Conservation (phyloP, 345 rosid genomes). For the Bruguiera parviflora region DNA sequence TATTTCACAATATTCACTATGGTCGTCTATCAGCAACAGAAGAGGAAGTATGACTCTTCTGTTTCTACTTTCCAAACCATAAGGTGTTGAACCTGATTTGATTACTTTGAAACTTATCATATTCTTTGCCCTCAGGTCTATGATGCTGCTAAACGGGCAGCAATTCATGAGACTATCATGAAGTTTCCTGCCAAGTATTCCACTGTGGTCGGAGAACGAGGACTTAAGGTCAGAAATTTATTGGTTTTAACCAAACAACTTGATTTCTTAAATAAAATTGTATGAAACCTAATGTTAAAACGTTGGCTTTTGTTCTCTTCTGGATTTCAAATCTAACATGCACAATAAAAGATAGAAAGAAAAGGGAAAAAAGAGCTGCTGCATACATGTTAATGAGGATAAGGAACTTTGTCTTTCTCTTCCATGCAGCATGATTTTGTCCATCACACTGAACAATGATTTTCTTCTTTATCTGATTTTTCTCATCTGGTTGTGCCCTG, state of each 20-base stretch:
- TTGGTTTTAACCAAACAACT: slow-evolving; percentile 3
- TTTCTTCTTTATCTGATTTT: too few species aligned
- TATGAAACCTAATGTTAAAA: neutral
- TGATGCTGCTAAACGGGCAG: slow-evolving; percentile 92
- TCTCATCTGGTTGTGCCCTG: too few species aligned
- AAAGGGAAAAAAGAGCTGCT: neutral
- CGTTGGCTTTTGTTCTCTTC: neutral
- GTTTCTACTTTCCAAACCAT: neutral
- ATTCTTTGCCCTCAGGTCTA: slow-evolving; percentile 56
- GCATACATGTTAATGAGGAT: neutral
- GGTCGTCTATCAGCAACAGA: slow-evolving; percentile 88
- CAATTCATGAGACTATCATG: slow-evolving; percentile 90
- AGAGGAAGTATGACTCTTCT: slow-evolving; percentile 58
- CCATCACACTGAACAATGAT: neutral
- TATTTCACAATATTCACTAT: slow-evolving; percentile 91
- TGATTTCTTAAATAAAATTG: neutral
- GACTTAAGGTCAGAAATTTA: slow-evolving; percentile 80
- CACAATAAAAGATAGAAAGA: neutral
- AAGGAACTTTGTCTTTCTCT: too few species aligned
- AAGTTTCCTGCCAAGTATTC: slow-evolving; percentile 88
- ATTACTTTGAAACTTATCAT: slow-evolving; percentile 10
- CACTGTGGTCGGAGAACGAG: slow-evolving; percentile 95
- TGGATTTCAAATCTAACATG: neutral
- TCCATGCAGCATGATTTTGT: neutral
- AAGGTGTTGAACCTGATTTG: neutral